These are phyloP conservation scores for Coniella vitis DNA, from an alignment of 2,329 filamentous ascomycete species.

Conservation along the genomic window DNA sequence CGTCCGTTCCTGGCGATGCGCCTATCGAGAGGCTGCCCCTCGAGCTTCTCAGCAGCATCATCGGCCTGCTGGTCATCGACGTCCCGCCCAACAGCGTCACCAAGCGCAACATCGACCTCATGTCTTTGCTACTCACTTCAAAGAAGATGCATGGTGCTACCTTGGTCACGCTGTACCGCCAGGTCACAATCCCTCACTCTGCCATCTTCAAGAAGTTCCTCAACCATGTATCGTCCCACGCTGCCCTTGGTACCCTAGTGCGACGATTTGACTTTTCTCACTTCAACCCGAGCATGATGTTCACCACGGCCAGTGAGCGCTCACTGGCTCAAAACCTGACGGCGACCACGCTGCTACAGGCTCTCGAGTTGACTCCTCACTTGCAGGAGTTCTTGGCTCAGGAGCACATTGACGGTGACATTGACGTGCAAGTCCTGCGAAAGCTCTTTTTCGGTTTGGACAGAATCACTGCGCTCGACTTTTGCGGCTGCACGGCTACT, in stretches of 20 bases:
- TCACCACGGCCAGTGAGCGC: conserved; percentile 68
- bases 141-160: conserved; percentile 66
- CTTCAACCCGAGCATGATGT: conserved; percentile 74
- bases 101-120: conserved; percentile 70
- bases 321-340: conserved; percentile 71
- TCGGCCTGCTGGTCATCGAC: conserved; percentile 67
- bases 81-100: conserved; percentile 68
- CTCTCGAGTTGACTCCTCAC: conserved; percentile 64
- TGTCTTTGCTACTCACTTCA: conserved; percentile 72
- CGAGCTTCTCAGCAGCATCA: conserved; percentile 66
- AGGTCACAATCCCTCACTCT: conserved; percentile 78
- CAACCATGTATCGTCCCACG: conserved; percentile 58
- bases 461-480: conserved; percentile 61
- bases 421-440: conserved; percentile 59
- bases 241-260: conserved; percentile 66
- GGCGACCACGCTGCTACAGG: conserved; percentile 62
- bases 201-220: conserved; percentile 78
- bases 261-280: conserved; percentile 78
- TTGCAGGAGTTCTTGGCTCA: conserved; percentile 73
- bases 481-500: conserved; percentile 67
- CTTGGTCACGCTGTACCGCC: conserved; percentile 66
- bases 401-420: conserved; percentile 73
- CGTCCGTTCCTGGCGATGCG: conserved; percentile 37
- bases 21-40: conserved; percentile 61
- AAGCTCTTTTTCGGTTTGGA: conserved; percentile 65